Evolutionary conservation across 2,329 filamentous ascomycete genomes (phyloP), one percentile per base, ranked within the genome.

Genomic region (Penicillium sp.): DNA sequence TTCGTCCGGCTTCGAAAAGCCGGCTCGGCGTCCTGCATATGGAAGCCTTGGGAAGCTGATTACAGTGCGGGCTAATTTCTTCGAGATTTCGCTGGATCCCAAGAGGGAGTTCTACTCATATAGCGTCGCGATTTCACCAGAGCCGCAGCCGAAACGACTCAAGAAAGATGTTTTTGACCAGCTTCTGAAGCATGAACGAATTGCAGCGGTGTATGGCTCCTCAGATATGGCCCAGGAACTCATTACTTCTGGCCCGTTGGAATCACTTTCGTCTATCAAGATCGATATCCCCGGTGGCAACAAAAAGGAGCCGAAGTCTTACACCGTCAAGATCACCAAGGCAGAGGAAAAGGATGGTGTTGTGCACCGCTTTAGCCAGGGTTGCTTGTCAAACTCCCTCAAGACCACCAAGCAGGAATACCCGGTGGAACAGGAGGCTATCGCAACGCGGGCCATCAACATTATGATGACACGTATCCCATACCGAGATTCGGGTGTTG

Each of bases 31-130:
- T 20, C 63, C 63, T 12, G 51, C 33, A 4, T 66, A 63, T 54
- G 62, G 58, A n/a, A 56, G 23, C 4, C 25, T 43, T 33, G 63
- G 62, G 18, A 48, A 31, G 7, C 0, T 23, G 0, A 45, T 56
- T 4, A 31, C 40, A 1, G 33, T 64, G 15, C 56, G 60, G 9
- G 54, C 62, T 1, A 63, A 66, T 23, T 63, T 63, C 42, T 62
- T 64, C 23, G 23, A 49, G 0, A 37, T 63, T 25, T 12, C 27
- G 0, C 54, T 65, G 43, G 53, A 58, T 11, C 54, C 53, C 1
- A 20, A 23, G 2, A 5, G 53, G 15, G 35, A 18, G 3, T 55
- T 60, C 33, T 31, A 54, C 23, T 53, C 49, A 0, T 63, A 64
- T 40, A 44, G 26, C 0, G 42, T 59, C 11, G 53, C 41, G 3